Evolutionary conservation across 352 stramenopile genomes (phyloP), one percentile per base, ranked within the genome.

Genomic region (Phytopythium delawarense): DNA sequence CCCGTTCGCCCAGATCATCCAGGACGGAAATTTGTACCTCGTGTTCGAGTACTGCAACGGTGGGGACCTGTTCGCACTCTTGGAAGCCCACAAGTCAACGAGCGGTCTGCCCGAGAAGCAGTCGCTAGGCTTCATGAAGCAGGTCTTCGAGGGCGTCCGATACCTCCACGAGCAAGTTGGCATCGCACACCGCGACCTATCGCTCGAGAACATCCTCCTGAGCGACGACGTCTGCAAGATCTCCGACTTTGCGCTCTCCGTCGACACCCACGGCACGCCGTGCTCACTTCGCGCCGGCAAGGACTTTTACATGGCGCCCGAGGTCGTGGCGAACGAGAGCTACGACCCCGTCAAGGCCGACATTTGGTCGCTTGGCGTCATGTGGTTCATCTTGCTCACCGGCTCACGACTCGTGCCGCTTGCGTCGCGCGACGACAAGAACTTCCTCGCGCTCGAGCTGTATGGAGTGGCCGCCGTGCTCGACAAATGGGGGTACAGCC

Each of bases 291-390:
- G 62, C 2, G 63, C 65, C 6, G 69, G 62, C 50, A 78, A 74
- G 63, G 62, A 64, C n/a, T 80, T 77, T 55, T 82, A 80, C 73
- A 81, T 80, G 73, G 69, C 70, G 23, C 74, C 65, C 4, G 76
- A 82, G 58, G 70, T 80, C 16, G 64, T 82, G 7, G 60, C 67
- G 15, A 51, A 62, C 4, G 37, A 54, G 20, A n/a, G 23, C 6
- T 88, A 88, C 64, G 67, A 78, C 20, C 74, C 79, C 0, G 54
- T 59, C 2, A 64, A 53, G 5, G 80, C 77, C n/a, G 80, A 89
- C 54, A 84, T 88, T 70, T 89, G 80, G 78, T 84, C 80, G 32
- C 53, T 89, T 1, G 77, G 80, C 2, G 72, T 89, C 50, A 76
- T 87, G 59, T 51, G 86, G 16, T 89, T 86, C 70, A 76, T 88